Percentiles rank a stretch among this genome's conserved stretches.
Evolutionary conservation across 1,284 basidiomycete species (phyloP).

Genomic region (Porogramme epimiltina): DNA sequence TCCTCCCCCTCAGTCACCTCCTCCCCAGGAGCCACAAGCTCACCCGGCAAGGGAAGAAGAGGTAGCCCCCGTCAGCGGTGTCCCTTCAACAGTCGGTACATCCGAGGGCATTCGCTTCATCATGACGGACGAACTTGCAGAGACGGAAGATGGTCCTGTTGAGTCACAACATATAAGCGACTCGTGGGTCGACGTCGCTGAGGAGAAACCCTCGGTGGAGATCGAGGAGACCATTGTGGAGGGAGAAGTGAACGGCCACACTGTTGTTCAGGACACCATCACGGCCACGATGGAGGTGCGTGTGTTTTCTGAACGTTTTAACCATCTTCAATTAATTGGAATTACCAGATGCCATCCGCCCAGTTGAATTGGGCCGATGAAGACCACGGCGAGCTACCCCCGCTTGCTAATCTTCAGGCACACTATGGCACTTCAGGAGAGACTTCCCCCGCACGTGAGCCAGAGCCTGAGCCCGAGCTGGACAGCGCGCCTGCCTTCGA

Average conservation of each 20-base stretch:
- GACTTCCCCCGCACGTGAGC: slow-evolving; percentile 56
- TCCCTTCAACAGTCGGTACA: slow-evolving; percentile 38
- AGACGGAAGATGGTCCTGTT: slow-evolving; percentile 49
- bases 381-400: slow-evolving; percentile 42
- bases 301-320: neutral
- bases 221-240: slow-evolving; percentile 26
- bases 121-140: slow-evolving; percentile 72
- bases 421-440: slow-evolving; percentile 42
- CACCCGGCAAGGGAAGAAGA: slow-evolving; percentile 25
- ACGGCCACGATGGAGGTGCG: slow-evolving; percentile 30
- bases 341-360: slow-evolving; percentile 38
- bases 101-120: slow-evolving; percentile 73
- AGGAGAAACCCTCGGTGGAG: slow-evolving; percentile 26
- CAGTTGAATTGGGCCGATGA: slow-evolving; percentile 51
- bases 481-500: slow-evolving; percentile 32
- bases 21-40: slow-evolving; percentile 9
- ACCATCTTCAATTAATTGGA: neutral
- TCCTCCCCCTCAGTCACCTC: slow-evolving; percentile 36
- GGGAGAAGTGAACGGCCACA: slow-evolving; percentile 26
- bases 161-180: too few relatives aligned
- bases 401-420: slow-evolving; percentile 42
- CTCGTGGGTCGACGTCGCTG: slow-evolving; percentile 13
- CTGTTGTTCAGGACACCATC: slow-evolving; percentile 28
- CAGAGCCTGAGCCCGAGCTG: too few relatives aligned
- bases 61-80: slow-evolving; percentile 27